Conservation (phyloP, 2,329 filamentous ascomycete genomes). For the Lecanicillium sp. region DNA sequence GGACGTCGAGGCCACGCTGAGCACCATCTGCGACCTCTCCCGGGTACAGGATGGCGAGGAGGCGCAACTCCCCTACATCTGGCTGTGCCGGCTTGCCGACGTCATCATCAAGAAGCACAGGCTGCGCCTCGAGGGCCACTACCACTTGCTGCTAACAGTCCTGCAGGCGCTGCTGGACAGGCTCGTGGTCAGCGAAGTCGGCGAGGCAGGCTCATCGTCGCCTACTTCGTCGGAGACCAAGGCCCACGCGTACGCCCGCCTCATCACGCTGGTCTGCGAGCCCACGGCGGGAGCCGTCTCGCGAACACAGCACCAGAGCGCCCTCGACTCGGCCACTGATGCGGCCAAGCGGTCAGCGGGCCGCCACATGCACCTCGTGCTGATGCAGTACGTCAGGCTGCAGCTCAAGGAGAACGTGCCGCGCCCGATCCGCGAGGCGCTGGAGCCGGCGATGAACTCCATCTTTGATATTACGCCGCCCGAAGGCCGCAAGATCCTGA, state of each 20-base stretch:
- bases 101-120: conserved; percentile 54
- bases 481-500: conserved; percentile 50
- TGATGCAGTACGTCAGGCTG: conserved; percentile 55
- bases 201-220: conserved; percentile 18
- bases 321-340: conserved; percentile 54
- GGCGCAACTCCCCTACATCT: conserved; percentile 33
- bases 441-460: conserved; percentile 53
- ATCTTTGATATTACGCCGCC: conserved; percentile 53
- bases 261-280: conserved; percentile 55
- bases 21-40: conserved; percentile 35
- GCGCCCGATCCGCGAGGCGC: conserved; percentile 45
- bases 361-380: conserved; percentile 54
- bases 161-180: conserved; percentile 51
- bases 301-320: conserved; percentile 35
- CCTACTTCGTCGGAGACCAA: conserved; percentile 32
- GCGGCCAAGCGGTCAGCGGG: conserved; percentile 56
- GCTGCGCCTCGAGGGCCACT: conserved; percentile 55
- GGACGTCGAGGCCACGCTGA: conserved; percentile 50
- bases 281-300: conserved; percentile 51
- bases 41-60: conserved; percentile 3
- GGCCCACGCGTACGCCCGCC: conserved; percentile 47
- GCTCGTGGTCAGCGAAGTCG: conserved; percentile 36
- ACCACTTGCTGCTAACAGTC: conserved; percentile 49
- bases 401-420: conserved; percentile 52
- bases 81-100: conserved; percentile 49